Base-by-base conservation (phyloP, 2,329 filamentous ascomycete species). In the Metarhizium guizhouense region DNA sequence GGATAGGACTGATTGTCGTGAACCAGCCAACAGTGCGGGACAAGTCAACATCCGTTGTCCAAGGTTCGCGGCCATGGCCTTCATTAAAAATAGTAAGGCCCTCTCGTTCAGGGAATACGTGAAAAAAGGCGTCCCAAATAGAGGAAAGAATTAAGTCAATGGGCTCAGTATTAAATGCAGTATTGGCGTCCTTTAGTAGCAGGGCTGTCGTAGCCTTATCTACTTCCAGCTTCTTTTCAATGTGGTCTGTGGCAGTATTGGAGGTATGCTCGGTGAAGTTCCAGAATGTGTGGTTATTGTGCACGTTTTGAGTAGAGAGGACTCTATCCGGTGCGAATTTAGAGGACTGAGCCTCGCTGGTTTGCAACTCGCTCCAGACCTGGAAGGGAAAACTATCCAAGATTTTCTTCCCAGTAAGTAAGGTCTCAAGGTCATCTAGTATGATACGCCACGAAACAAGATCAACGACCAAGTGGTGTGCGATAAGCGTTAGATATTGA, bases 361-460 rank as follows among this genome's bases (percentile, higher is more conserved):
- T 60, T 57, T 74, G 71, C 6, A 72, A 49, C 47, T 64, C 57
- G 6, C 58, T 61, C 72, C 72, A 75, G 34, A 59, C 65, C 42
- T 69, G 68, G 58, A 76, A 74, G 0, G 65, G 51, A 59, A 38
- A 32, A 32, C 10, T 55, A n/a, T 62, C 60, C 55, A 20, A 20
- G 34, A n/a, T 56, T 55, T 29, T 45, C 57, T 14, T 52, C 6
- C 55, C 38, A 8, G 68, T 61, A 6, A 77, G 60, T 0, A 72
- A 56, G 4, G 66, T 64, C 55, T 77, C 73, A 0, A 78, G 63
- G 50, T 78, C 74, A 36, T 73, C 69, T 0, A 76, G 60, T 3
- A 78, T 63, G 6, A 74, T 65, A 6, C 72, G 65, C 76, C 76
- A 78, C 0, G 74, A 74, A 1, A 77, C 72, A 6, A 77, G 61